Percentiles rank a stretch among this genome's conserved stretches.
Evolutionary conservation across 2,329 filamentous ascomycete genomes (phyloP).

Genomic region (Rhexocercosporidium sp.): DNA sequence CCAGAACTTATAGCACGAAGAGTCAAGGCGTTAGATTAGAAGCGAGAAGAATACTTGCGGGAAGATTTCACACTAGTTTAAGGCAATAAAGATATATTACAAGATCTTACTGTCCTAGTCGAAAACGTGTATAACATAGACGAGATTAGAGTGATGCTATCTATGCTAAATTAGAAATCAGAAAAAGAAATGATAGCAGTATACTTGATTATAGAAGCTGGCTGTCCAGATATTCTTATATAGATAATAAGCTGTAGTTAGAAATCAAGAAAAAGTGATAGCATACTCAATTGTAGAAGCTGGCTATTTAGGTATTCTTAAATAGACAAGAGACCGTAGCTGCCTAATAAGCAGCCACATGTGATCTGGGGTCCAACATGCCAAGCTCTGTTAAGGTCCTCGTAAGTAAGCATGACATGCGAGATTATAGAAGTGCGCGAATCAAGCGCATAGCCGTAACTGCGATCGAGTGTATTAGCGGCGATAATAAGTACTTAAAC

Average conservation of each 20-base stretch:
- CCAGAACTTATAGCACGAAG: slow-evolving; percentile 28
- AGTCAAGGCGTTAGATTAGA: slow-evolving; percentile 25
- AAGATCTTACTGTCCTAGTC: slow-evolving; percentile 20
- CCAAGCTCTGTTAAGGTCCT: slow-evolving; percentile 42
- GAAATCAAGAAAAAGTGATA: no score
- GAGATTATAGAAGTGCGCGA: slow-evolving; percentile 36
- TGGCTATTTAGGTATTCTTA: no score
- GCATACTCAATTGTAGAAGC: no score
- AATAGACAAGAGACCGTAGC: no score
- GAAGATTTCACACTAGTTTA: slow-evolving; percentile 43
- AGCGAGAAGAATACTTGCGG: slow-evolving; percentile 30
- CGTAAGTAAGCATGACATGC: slow-evolving; percentile 36
- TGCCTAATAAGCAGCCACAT: no score
- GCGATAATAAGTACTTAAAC: slow-evolving; percentile 35
- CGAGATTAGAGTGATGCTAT: slow-evolving; percentile 36
- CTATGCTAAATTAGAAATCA: no score
- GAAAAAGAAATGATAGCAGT: no score
- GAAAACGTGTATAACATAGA: slow-evolving; percentile 36
- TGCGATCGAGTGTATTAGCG: slow-evolving; percentile 27
- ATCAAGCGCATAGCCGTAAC: slow-evolving; percentile 36
- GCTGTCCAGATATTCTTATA: no score
- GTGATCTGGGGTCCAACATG: no score
- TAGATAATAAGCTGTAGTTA: no score
- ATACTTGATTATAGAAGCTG: no score
- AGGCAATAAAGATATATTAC: slow-evolving; percentile 38